phyloP scores from a whole-genome alignment of 345 rosid species.

The Firmiana major region DNA sequence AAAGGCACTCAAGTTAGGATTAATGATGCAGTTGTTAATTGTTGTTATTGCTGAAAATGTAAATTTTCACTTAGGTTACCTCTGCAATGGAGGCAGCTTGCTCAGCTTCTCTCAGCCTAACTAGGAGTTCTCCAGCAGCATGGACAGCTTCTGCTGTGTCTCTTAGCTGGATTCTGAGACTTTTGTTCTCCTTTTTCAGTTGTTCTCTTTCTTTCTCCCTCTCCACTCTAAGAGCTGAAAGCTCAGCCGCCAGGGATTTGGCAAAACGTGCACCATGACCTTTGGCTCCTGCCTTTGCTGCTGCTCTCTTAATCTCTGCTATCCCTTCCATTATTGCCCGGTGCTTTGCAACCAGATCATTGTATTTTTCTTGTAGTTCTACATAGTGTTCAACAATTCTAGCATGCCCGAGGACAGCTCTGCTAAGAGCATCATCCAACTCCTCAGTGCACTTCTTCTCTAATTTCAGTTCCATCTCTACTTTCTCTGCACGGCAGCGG shows the following conservation, averaged over 20 bases:
- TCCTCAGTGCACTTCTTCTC: conserved; percentile 72
- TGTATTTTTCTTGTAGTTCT: conserved; percentile 82
- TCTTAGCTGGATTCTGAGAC: conserved; percentile 73
- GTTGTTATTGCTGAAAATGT: not conserved
- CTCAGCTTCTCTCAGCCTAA: conserved; percentile 87
- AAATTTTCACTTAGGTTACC: conserved; percentile 34
- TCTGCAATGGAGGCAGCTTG: conserved; percentile 71
- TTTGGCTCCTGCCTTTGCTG: conserved; percentile 76
- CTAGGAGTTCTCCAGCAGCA: conserved; percentile 96
- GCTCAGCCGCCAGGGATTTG: conserved; percentile 67
- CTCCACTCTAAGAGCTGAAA: conserved; percentile 72
- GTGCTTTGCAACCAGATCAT: conserved; percentile 66
- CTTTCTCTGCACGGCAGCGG: conserved; percentile 69
- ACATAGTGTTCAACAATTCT: conserved; percentile 93
- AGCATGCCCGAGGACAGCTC: conserved; percentile 89
- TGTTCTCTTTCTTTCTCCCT: conserved; percentile 74
- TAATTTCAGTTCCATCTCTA: conserved; percentile 57
- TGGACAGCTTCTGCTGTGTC: conserved; percentile 99
- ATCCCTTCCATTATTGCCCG: conserved; percentile 75
- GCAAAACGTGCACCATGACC: conserved; percentile 80
- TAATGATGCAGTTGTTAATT: not conserved
- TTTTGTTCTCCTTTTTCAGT: conserved; percentile 72
- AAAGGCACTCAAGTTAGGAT: not conserved
- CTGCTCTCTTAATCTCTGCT: conserved; percentile 87
- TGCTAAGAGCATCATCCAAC: conserved; percentile 79